Conservation (phyloP, 192 early-diverging fungal genomes). For the Phlyctochytrium bullatum region DNA sequence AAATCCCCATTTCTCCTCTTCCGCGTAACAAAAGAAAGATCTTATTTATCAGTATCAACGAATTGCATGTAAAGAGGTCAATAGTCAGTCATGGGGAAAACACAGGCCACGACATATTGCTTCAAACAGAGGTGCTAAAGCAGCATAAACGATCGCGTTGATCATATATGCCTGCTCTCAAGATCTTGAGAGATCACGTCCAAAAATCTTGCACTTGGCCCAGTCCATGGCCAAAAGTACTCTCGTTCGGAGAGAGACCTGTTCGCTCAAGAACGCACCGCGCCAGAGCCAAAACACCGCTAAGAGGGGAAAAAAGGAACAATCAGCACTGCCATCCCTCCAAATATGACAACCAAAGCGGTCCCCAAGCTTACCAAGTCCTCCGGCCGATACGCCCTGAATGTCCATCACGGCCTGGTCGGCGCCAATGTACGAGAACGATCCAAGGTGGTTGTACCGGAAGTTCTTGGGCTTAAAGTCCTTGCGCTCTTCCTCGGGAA, state of each 20-base stretch:
- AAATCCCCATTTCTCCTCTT: no score
- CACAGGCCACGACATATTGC: no score
- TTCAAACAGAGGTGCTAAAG: no score
- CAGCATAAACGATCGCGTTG: no score
- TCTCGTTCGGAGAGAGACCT: conserved; percentile 41
- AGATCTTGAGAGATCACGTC: conserved; percentile 24
- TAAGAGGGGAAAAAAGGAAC: conserved; percentile 8
- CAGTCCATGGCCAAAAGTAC: conserved; percentile 39
- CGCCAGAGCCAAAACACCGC: conserved; percentile 36
- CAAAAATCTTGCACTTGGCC: conserved; percentile 35
- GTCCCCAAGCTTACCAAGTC: conserved; percentile 23
- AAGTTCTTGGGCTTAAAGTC: conserved; percentile 25
- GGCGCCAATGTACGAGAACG: conserved; percentile 41
- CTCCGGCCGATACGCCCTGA: conserved; percentile 14
- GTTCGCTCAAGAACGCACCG: conserved; percentile 38
- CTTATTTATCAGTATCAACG: no score
- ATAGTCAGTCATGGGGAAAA: no score
- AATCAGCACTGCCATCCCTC: background rate
- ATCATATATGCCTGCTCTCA: no score
- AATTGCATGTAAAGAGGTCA: no score
- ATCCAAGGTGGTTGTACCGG: conserved; percentile 38
- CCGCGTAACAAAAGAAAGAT: no score
- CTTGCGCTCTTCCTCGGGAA: background rate
- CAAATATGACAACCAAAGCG: background rate
- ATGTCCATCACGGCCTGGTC: conserved; percentile 35